Percentiles rank a stretch among this genome's conserved stretches.
Conservation (phyloP, 768 basidiomycete species). For the Goffeauzyma gilvescens region DNA sequence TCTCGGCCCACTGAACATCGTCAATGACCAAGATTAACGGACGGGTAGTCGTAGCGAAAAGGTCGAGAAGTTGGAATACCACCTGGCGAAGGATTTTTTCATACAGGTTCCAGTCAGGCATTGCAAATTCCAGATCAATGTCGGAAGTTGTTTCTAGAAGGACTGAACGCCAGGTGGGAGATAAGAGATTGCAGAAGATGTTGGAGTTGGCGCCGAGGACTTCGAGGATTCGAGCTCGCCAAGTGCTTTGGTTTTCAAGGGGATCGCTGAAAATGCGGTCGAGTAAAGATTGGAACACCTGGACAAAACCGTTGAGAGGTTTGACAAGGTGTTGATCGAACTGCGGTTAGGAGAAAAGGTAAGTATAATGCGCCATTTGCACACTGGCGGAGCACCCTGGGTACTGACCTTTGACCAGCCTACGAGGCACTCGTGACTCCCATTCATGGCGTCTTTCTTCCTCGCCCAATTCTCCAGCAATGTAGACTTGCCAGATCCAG, state of each 20-base stretch:
- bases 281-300: conserved; percentile 21
- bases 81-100: conserved; percentile 3
- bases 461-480: conserved; percentile 8
- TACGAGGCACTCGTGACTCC: conserved; percentile 8
- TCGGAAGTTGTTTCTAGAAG: conserved; percentile 4
- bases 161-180: conserved; percentile 11
- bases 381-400: no score
- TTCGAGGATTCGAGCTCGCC: conserved; percentile 15
- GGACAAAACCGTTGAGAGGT: conserved; percentile 34
- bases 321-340: conserved; percentile 50
- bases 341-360: conserved; percentile 31
- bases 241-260: conserved; percentile 14
- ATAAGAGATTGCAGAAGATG: conserved; percentile 17
- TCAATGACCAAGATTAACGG: conserved; percentile 21
- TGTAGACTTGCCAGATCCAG: conserved; percentile 5
- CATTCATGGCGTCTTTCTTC: conserved; percentile 2
- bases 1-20: conserved; percentile 21
- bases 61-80: conserved; percentile 11
- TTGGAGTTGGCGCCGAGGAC: conserved; percentile 14
- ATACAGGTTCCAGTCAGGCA: conserved; percentile 10
- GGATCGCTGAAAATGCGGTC: conserved; percentile 23
- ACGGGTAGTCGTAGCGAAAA: conserved; percentile 13
- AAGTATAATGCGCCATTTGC: neutral
- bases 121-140: neutral
- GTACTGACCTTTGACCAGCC: conserved; percentile 7